These are phyloP conservation scores for Theileria luwenshuni DNA, from an alignment of 169 alveolate genomes.

Conservation along the genomic window DNA sequence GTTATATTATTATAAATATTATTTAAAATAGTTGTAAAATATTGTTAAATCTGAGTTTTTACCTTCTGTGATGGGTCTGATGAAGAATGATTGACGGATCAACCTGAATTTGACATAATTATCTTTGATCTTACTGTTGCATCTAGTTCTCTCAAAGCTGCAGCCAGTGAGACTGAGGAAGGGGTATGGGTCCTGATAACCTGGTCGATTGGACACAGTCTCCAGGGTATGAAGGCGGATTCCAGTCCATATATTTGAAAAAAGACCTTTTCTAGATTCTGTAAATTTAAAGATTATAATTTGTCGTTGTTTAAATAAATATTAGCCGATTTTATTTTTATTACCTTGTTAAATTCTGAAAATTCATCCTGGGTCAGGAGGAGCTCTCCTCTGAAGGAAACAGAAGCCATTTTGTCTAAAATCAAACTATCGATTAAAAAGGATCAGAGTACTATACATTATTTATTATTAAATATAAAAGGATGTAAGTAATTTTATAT, in stretches of 20 bases:
- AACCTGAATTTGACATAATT: constrained; percentile 1
- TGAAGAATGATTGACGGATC: constrained; percentile 6
- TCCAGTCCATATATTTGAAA: constrained; percentile 1
- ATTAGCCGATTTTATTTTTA: neutral
- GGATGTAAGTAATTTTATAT: neutral
- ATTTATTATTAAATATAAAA: neutral
- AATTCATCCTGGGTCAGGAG: constrained; percentile 8
- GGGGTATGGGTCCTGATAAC: constrained; percentile 17
- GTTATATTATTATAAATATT: neutral
- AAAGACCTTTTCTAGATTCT: constrained; percentile 30
- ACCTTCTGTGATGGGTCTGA: constrained; percentile 29
- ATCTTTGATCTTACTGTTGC: constrained; percentile 11
- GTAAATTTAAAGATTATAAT: too few relatives aligned
- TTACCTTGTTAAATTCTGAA: constrained; percentile 18
- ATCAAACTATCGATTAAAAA: neutral
- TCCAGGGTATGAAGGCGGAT: constrained; percentile 8
- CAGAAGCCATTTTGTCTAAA: constrained; percentile 11
- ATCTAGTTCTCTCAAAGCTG: constrained; percentile 32
- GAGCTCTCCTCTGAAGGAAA: constrained; percentile 14
- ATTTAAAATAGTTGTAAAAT: neutral
- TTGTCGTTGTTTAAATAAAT: too few relatives aligned
- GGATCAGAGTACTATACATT: neutral
- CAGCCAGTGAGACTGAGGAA: constrained; percentile 21
- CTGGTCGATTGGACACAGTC: constrained; percentile 33
- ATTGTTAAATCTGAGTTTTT: neutral